A percentile compares a stretch with the other conserved stretches of the same genome.
Evolutionary conservation across 495 filamentous ascomycete species (phyloP).

Genomic region (Penicillium chermesinum): DNA sequence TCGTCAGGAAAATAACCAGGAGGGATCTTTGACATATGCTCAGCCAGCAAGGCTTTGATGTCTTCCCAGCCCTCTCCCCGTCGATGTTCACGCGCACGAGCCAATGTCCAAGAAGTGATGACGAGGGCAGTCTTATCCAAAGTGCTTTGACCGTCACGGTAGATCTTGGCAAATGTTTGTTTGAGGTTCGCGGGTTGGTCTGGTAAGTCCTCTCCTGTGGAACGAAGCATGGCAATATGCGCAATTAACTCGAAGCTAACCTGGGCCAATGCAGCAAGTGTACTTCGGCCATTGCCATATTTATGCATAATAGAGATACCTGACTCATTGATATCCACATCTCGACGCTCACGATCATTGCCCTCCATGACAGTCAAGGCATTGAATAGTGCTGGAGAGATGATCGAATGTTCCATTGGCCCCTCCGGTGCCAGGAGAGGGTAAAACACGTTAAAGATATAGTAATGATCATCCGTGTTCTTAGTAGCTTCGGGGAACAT

Average conservation of each 20-base stretch:
- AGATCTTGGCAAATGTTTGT: slow-evolving; percentile 38
- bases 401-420: slow-evolving; percentile 40
- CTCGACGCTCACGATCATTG: slow-evolving; percentile 38
- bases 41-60: slow-evolving; percentile 28
- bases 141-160: slow-evolving; percentile 38
- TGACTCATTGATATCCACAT: slow-evolving; percentile 29
- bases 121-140: slow-evolving; percentile 39
- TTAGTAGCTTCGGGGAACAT: slow-evolving; percentile 29
- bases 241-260: slow-evolving; percentile 42
- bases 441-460: slow-evolving; percentile 44
- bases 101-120: slow-evolving; percentile 37
- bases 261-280: slow-evolving; percentile 37
- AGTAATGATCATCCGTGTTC: slow-evolving; percentile 38
- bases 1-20: slow-evolving; percentile 27
- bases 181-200: slow-evolving; percentile 32
- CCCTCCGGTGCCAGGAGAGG: slow-evolving; percentile 32
- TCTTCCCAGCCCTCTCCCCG: slow-evolving; percentile 28
- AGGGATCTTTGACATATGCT: slow-evolving; percentile 31
- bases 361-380: slow-evolving; percentile 38
- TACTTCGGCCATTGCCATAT: slow-evolving; percentile 36
- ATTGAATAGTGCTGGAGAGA: slow-evolving; percentile 42
- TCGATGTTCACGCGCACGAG: slow-evolving; percentile 28
- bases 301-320: slow-evolving; percentile 26
- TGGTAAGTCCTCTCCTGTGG: slow-evolving; percentile 20
- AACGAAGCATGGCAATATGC: slow-evolving; percentile 32